phyloP scores from a whole-genome alignment of 345 rosid species.

The Ricinus communis region DNA sequence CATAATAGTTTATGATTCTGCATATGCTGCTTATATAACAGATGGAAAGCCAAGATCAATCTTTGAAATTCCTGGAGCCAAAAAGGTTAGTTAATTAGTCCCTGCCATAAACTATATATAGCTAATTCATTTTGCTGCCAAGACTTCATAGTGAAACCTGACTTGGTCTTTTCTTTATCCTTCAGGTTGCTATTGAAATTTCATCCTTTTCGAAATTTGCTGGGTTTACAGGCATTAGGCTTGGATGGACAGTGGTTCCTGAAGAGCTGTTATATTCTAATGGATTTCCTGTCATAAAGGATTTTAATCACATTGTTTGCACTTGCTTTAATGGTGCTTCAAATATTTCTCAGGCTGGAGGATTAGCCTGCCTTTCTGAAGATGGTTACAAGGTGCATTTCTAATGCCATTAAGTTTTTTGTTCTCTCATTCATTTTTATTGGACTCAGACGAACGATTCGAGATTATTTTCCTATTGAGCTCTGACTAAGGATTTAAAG shows the following conservation, averaged over 20 bases:
- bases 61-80: conserved; percentile 89
- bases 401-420: not conserved
- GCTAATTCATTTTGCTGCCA: not conserved
- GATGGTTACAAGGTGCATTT: conserved; percentile 64
- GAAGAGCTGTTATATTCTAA: conserved; percentile 64
- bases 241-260: conserved; percentile 88
- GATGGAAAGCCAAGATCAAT: conserved; percentile 74
- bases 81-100: conserved; percentile 46
- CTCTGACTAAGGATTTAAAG: too few relatives aligned
- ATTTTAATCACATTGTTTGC: conserved; percentile 66
- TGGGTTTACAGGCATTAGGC: conserved; percentile 89
- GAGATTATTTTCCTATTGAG: too few relatives aligned
- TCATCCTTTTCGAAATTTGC: conserved; percentile 88
- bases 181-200: conserved; percentile 79
- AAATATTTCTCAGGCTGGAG: conserved; percentile 75
- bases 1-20: conserved; percentile 66
- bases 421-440: too few relatives aligned
- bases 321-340: conserved; percentile 91
- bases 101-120: not conserved
- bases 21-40: conserved; percentile 68
- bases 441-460: too few relatives aligned
- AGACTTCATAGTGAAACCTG: too few relatives aligned
- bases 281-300: conserved; percentile 66
- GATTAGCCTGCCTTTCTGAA: conserved; percentile 67
- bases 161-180: not conserved